Base-by-base conservation (phyloP, 192 early-diverging fungal species). In the Rhizophagus clarus region DNA sequence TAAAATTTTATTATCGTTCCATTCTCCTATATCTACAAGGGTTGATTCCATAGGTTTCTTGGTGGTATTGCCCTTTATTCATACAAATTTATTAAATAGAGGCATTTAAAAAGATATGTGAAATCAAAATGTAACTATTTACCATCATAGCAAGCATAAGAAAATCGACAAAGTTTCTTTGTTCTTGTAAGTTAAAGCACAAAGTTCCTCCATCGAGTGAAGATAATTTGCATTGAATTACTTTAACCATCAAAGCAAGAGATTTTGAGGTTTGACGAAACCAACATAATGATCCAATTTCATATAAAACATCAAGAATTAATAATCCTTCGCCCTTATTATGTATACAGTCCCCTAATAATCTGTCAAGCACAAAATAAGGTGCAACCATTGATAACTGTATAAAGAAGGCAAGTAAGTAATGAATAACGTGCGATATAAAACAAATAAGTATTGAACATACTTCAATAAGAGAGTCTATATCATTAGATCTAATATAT, bases 391-490 rank as follows among this genome's bases (percentile, higher is more conserved):
- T 26, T 49, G 71, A 72, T 72, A 29, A 49, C 71, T 72, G 12
- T 49, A n/a, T n/a, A 72, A 26, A 28, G 1, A 49, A 26, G 29
- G 40, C 24, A 29, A 28, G 2, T 37, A 72, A 28, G 12, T 37
- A 24, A 72, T 10, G n/a, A 28, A 49, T 15, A 29, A 24, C 12
- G 29, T n/a, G 51, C 51, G 14, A 49, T 6, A 20, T 29, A 28
- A 28, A 26, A 29, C 5, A 28, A 64, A 11, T 5, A 28, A 63
- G 2, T 24, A 29, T 24, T 29, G 9, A 64, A 28, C 26, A 14
- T 72, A 72, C 71, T n/a, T 49, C 10, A 8, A 72, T 72, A 28
- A 72, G 28, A 17, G 71, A 24, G n/a, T 72, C 71, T 8, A 72
- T 20, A 24, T 28, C 28, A 12, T 14, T 64, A 11, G 63, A 24